phyloP scores from a whole-genome alignment of 768 basidiomycete genomes.

The Tylopilus sp. region DNA sequence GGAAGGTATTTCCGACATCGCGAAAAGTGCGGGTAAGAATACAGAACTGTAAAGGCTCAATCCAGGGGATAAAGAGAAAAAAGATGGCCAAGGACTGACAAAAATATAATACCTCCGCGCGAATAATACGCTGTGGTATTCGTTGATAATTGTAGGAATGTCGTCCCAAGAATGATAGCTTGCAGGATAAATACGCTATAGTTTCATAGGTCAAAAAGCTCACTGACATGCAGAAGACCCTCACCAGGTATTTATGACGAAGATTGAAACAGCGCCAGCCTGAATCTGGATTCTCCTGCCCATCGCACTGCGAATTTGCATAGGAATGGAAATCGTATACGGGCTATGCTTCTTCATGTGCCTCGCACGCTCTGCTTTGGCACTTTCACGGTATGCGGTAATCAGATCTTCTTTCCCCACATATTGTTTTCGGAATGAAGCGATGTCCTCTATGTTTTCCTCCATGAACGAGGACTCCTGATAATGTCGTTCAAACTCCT shows the following conservation, averaged over 20 bases:
- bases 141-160: constrained; percentile 43
- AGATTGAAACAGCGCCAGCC: constrained; percentile 35
- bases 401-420: constrained; percentile 44
- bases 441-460: constrained; percentile 47
- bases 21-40: constrained; percentile 54
- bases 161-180: constrained; percentile 36
- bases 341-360: constrained; percentile 42
- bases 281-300: constrained; percentile 46
- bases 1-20: constrained; percentile 57
- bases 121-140: constrained; percentile 40
- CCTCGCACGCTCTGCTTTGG: constrained; percentile 50
- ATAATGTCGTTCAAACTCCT: constrained; percentile 55
- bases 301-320: constrained; percentile 48
- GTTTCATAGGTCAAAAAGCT: neutral
- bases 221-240: neutral
- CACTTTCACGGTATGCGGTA: constrained; percentile 47
- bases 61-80: neutral
- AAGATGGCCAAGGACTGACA: constrained; percentile 39
- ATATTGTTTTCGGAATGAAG: constrained; percentile 42
- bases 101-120: constrained; percentile 82
- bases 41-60: constrained; percentile 40
- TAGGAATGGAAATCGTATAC: constrained; percentile 47
- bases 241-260: constrained; percentile 30
- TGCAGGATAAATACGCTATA: constrained; percentile 39
- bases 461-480: constrained; percentile 37